Conservation (phyloP, 1,284 basidiomycete species). For the Fomitopsis schrenkii region DNA sequence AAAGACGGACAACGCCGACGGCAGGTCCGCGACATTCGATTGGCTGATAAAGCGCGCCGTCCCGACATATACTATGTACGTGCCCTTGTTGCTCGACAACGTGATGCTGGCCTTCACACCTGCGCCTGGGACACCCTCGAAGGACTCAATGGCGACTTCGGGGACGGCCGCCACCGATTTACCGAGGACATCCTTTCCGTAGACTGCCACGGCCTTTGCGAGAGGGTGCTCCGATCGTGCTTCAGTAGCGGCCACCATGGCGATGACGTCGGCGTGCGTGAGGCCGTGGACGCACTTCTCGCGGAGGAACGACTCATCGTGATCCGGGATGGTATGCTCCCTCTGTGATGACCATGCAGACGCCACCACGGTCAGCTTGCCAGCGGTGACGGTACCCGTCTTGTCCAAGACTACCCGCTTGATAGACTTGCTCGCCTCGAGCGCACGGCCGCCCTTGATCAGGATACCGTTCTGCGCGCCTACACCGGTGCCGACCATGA, state of each 20-base stretch:
- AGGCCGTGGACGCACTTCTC: conserved; percentile 56
- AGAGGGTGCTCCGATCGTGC: conserved; percentile 94
- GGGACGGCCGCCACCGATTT: conserved; percentile 33
- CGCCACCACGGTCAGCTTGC: conserved; percentile 73
- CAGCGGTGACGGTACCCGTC: conserved; percentile 95
- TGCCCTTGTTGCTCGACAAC: conserved; percentile 34
- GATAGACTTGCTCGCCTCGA: conserved; percentile 88
- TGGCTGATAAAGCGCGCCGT: conserved; percentile 67
- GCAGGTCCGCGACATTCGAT: conserved; percentile 46
- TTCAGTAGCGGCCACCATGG: conserved; percentile 85
- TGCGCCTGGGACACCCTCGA: conserved; percentile 87
- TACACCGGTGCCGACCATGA: conserved; percentile 99
- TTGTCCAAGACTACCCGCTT: conserved; percentile 91
- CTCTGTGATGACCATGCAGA: conserved; percentile 71
- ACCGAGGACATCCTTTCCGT: conserved; percentile 69
- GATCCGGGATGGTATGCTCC: conserved; percentile 26
- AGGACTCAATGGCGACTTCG: conserved; percentile 51
- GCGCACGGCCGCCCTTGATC: conserved; percentile 94
- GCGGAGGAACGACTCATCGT: conserved; percentile 38
- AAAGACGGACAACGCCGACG: conserved; percentile 57
- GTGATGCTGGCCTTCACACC: conserved; percentile 76
- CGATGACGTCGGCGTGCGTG: conserved; percentile 65
- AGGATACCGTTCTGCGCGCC: conserved; percentile 97
- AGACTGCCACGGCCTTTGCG: conserved; percentile 84
- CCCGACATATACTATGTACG: conserved; percentile 68